These are phyloP conservation scores for Neofusicoccum cordaticola DNA, from an alignment of 2,329 filamentous ascomycete species.

Conservation along the genomic window DNA sequence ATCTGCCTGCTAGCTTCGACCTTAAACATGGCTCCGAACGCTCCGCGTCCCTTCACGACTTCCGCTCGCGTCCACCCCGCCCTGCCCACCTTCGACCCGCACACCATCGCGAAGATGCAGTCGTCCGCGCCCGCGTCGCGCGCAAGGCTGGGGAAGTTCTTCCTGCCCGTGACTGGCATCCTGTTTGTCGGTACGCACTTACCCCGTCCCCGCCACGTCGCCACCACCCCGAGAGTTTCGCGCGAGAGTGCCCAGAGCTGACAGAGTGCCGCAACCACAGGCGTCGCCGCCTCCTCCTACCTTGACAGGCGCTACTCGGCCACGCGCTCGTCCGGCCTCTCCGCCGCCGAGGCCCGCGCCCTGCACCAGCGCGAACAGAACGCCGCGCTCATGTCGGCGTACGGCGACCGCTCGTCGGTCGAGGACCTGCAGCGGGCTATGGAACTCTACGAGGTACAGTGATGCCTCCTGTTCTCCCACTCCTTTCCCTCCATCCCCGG, in stretches of 20 bases:
- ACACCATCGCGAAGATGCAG: conserved; percentile 6
- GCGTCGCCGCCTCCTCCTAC: conserved; percentile 8
- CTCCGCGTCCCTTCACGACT: conserved; percentile 17
- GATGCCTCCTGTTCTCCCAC: background rate
- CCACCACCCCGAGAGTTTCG: too few relatives aligned
- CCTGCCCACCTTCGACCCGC: conserved; percentile 8
- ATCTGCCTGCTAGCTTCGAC: background rate
- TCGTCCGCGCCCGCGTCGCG: background rate
- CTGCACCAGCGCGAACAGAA: conserved; percentile 13
- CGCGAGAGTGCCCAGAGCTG: too few relatives aligned
- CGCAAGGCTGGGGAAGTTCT: background rate
- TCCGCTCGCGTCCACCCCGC: conserved; percentile 18
- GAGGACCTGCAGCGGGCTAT: conserved; percentile 17
- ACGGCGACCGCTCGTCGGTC: conserved; percentile 14
- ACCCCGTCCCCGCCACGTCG: too few relatives aligned
- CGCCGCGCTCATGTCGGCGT: conserved; percentile 13
- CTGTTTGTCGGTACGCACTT: conserved; percentile 2
- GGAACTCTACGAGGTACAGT: conserved; percentile 17
- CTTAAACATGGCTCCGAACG: conserved; percentile 8
- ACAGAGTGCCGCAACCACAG: background rate
- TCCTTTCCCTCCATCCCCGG: background rate
- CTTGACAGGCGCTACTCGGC: conserved; percentile 14
- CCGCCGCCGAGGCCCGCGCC: background rate
- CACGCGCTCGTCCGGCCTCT: background rate
- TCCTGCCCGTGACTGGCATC: conserved; percentile 9